Base-by-base conservation (phyloP, 2,329 filamentous ascomycete species). In the Calonectria multiphialidica region DNA sequence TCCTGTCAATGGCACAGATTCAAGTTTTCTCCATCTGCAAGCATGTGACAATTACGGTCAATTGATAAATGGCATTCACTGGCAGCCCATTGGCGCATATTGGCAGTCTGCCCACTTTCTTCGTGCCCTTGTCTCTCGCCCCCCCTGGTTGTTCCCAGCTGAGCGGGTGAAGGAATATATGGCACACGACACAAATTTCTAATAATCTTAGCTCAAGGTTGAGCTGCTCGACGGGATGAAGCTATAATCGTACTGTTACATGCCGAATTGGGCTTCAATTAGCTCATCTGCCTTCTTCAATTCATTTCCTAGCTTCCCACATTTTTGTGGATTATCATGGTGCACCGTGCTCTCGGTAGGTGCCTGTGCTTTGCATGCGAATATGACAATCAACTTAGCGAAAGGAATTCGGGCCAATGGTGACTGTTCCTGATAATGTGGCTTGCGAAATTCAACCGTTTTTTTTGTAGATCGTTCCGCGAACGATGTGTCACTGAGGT, bases 31-130 rank as follows among this genome's bases (percentile, higher is more conserved):
- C 12, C 18, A 13, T 2, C 12, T 59, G 35, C 35, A 59, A 59
- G 33, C 53, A 59, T 59, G 53, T 59, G 53, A 59, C 18, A 59
- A 40, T 40, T 59, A 59, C 53, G 53, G 33, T 23, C 35, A 40
- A 59, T 59, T 59, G 33, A 40, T 40, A 40, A 59, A 59, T 40
- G 21, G 7, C 15, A 59, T 59, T 59, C 15, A 37, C 13, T 40
- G 33, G 13, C 33, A 25, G 33, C 53, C 53, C 53, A 59, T 59
- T 59, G 53, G 53, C 33, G 53, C 33, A 59, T 59, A 25, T n/a
- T n/a, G 15, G 21, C 6, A 25, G 25, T 37, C 35, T 59, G 53
- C 53, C 53, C 53, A 59, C 53, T 40, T 40, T 40, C n/a, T 59
- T 30, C 25, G 18, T 33, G 49, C 33, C 12, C 35, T 40, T 37